Evolutionary conservation across 495 filamentous ascomycete genomes (phyloP), one percentile per base, ranked within the genome.

Genomic region (Tuber indicum): DNA sequence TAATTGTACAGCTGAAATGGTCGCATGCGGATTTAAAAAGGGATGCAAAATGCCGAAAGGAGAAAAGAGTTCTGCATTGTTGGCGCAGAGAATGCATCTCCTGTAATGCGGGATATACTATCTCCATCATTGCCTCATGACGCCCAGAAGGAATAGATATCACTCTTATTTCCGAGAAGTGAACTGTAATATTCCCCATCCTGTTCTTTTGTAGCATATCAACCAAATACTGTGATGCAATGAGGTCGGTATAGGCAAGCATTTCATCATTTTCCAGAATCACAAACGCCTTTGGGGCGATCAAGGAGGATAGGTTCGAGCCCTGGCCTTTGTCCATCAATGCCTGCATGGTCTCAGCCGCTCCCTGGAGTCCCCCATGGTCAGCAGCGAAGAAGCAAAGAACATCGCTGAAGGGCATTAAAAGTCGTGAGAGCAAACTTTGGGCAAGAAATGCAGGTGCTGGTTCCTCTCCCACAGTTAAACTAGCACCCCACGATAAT

Each of bases 201-300:
- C 71, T 82, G 75, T 78, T 76, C 62, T 77, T 73, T 58, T 72
- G 75, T 72, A 84, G 71, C 74, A 82, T 72, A 44, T 73, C 73
- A 26, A 82, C 43, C 71, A 82, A 82, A 70, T 77, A 73, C n/a
- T 82, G 78, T 77, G 43, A 79, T n/a, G 69, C 75, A 36, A 81
- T 75, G 47, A 78, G 71, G 46, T 75, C 76, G n/a, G 58, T 26
- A 36, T 74, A 71, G 70, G 71, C 74, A 75, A 46, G 45, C 9
- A 46, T 46, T 46, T 46, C 16, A 46, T 46, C 16, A 46, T 46
- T 46, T 46, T 46, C 45, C 14, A 46, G 45, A 46, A 17, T 46
- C 45, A 73, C 70, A 70, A 36, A 73, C 75, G 72, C 52, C 58
- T 49, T 41, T 75, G 71, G 76, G 77, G 39, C 77, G 72, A 58